These are phyloP conservation scores for Arthrobotrys megalospora DNA, from an alignment of 2,329 filamentous ascomycete species.

Conservation along the genomic window DNA sequence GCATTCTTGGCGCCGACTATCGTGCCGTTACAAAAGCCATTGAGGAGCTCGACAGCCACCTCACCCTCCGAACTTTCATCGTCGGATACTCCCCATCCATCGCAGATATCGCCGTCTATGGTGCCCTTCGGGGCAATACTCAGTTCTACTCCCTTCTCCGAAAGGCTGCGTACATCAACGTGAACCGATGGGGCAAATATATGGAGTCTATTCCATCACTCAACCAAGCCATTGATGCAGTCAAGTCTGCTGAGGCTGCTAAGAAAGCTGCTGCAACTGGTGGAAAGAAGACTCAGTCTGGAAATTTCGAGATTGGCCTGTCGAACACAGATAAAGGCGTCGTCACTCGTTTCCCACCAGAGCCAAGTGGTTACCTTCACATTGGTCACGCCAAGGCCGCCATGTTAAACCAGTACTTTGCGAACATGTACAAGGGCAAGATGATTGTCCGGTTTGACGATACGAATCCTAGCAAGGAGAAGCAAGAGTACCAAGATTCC, in stretches of 20 bases:
- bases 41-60: constrained; percentile 84
- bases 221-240: constrained; percentile 77
- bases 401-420: constrained; percentile 95
- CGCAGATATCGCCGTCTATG: constrained; percentile 86
- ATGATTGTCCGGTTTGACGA: constrained; percentile 95
- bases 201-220: constrained; percentile 87
- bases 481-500: constrained; percentile 93
- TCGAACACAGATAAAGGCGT: constrained; percentile 89
- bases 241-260: constrained; percentile 78
- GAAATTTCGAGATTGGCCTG: constrained; percentile 90
- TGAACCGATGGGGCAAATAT: constrained; percentile 89
- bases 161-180: constrained; percentile 75
- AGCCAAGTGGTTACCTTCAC: constrained; percentile 95
- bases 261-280: constrained; percentile 71
- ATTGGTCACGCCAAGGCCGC: constrained; percentile 97
- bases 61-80: constrained; percentile 88
- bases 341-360: constrained; percentile 91
- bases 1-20: constrained; percentile 76
- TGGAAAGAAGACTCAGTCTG: constrained; percentile 76
- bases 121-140: constrained; percentile 81
- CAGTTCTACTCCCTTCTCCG: constrained; percentile 85
- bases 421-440: constrained; percentile 92
- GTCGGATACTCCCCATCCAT: constrained; percentile 84
- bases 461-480: constrained; percentile 97
- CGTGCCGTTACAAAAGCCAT: constrained; percentile 84